These are phyloP conservation scores for Acidiella bohemica DNA, from an alignment of 495 filamentous ascomycete genomes.

Conservation along the genomic window DNA sequence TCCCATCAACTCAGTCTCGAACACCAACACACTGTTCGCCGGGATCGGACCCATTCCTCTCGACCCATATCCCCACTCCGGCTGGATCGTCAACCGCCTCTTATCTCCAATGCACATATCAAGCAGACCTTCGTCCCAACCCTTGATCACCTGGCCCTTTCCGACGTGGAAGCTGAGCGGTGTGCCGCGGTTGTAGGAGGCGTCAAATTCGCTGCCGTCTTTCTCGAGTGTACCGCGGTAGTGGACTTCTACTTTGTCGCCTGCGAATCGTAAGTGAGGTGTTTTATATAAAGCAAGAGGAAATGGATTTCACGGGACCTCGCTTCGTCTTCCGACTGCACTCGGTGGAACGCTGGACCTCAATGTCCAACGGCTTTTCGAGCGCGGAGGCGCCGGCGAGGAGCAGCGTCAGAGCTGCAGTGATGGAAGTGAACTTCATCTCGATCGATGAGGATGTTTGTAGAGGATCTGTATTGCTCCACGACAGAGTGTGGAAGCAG, in stretches of 20 bases:
- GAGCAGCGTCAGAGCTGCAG: constrained; percentile 20
- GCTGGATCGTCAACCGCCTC: constrained; percentile 32
- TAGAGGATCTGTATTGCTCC: too few species aligned
- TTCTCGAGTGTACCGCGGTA: constrained; percentile 33
- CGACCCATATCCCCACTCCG: constrained; percentile 29
- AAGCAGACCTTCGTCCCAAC: constrained; percentile 32
- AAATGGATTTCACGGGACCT: constrained; percentile 6
- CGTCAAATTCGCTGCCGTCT: constrained; percentile 28
- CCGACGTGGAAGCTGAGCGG: constrained; percentile 32
- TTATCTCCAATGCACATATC: constrained; percentile 35
- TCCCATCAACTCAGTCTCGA: constrained; percentile 31
- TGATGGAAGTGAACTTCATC: constrained; percentile 21
- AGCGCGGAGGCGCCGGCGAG: constrained; percentile 17
- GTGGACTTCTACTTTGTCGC: constrained; percentile 33
- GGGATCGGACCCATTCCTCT: constrained; percentile 31
- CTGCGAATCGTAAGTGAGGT: constrained; percentile 4
- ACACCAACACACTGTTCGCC: constrained; percentile 27
- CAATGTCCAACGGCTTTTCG: constrained; percentile 30
- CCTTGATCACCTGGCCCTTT: constrained; percentile 35
- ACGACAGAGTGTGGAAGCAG: too few species aligned
- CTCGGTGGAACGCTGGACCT: constrained; percentile 24
- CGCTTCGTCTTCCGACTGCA: constrained; percentile 29
- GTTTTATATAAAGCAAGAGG: not conserved
- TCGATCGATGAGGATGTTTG: too few species aligned
- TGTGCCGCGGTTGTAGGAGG: constrained; percentile 32